Evolutionary conservation across 495 filamentous ascomycete genomes (phyloP), one percentile per base, ranked within the genome.

Genomic region (Lasiosphaeria ovina): DNA sequence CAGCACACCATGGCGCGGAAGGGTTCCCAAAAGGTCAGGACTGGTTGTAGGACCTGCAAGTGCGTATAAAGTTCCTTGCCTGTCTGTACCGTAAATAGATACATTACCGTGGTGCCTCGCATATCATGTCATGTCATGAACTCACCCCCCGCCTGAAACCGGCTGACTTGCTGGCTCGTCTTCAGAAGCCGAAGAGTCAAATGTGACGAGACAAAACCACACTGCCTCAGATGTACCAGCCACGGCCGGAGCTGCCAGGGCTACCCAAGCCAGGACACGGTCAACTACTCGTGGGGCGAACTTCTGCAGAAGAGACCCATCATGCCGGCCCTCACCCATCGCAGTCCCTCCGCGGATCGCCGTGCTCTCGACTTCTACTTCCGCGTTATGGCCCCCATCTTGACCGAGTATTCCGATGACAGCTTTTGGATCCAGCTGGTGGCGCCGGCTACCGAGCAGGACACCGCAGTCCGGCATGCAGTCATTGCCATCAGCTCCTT

Each of bases 391-490:
- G 70, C 74, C 12, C 68, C 70, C 16, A 66, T 66, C 49, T 67
- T 81, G 2, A 72, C 74, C 32, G 78, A 76, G 12, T 76, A 63
- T 11, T 60, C 79, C 6, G 81, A 80, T 58, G 66, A 71, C 34
- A 71, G 74, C 42, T 86, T 87, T 67, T 86, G 83, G 83, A 71
- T 75, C 51, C 74, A 66, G 11, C 62, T 80, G 12, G 77, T 85
- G 3, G 74, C 78, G 17, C 80, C 81, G 63, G 70, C 80, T 6
- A 77, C 74, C 48, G 75, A 76, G 12, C 71, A 67, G 47, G 80
- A 85, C 44, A 79, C 81, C 0, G 79, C 82, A 1, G 74, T 84
- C 2, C 82, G 81, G 68, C 80, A 85, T 67, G 82, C 81, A 9
- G 79, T 85, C 61, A 79, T 63, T 61, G 79, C 70, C 57, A 81